Percentiles rank a stretch among this genome's conserved stretches.
Evolutionary conservation across 768 basidiomycete species (phyloP).

Genomic region (Boletales sp.): DNA sequence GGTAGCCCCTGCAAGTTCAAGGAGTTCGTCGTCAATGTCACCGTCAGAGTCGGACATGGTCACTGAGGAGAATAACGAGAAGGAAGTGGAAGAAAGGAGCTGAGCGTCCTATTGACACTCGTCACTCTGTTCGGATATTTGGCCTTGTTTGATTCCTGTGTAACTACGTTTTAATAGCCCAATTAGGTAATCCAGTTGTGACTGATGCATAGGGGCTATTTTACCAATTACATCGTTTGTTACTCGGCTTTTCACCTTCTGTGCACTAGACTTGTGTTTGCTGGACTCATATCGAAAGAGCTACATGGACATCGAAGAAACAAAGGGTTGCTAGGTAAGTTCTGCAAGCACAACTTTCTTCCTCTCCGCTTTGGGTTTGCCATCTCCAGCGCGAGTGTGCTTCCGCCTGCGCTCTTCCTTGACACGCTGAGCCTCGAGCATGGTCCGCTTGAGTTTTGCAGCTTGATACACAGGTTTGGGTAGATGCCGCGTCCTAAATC

Average conservation of each 20-base stretch:
- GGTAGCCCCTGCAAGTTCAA: constrained; percentile 71
- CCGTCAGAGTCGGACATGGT: constrained; percentile 51
- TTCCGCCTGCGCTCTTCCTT: constrained; percentile 92
- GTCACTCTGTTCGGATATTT: constrained; percentile 12
- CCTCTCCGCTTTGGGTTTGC: constrained; percentile 87
- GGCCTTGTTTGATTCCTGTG: constrained; percentile 14
- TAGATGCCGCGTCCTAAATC: constrained; percentile 66
- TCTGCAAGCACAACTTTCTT: constrained; percentile 84
- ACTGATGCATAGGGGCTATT: not conserved
- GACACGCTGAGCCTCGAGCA: constrained; percentile 84
- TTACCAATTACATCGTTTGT: not conserved
- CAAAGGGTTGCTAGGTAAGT: constrained; percentile 42
- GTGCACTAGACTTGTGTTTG: not conserved
- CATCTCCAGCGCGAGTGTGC: constrained; percentile 82
- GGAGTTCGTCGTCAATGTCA: constrained; percentile 66
- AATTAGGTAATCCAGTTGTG: too few relatives aligned
- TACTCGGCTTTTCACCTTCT: not conserved
- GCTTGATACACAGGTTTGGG: constrained; percentile 92
- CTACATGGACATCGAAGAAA: constrained; percentile 6
- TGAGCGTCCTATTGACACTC: not conserved
- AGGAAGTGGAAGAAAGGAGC: not conserved
- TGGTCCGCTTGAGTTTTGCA: constrained; percentile 82
- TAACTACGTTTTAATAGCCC: constrained; percentile 10
- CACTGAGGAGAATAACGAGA: not conserved
- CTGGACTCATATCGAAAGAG: not conserved